These are phyloP conservation scores for Neltuma alba DNA, from an alignment of 306 rosid species.

Conservation along the genomic window DNA sequence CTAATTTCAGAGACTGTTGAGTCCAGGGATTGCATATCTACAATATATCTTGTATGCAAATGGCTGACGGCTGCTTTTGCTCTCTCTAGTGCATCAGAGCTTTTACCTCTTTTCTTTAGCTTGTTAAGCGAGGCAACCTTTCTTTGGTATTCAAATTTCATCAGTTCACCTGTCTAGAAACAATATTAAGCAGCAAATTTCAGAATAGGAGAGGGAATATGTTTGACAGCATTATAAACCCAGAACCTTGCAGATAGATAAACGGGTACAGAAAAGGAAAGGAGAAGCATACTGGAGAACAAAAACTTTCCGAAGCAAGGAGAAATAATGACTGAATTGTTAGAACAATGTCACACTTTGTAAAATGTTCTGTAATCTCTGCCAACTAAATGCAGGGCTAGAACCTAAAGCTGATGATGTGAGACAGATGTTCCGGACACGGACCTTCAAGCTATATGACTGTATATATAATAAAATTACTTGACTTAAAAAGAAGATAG, in stretches of 20 bases:
- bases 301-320: background rate
- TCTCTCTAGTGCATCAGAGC: constrained; percentile 65
- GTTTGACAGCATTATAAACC: background rate
- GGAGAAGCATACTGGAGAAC: background rate
- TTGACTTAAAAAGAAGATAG: background rate
- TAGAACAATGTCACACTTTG: background rate
- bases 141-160: constrained; percentile 72
- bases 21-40: constrained; percentile 80
- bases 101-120: constrained; percentile 54
- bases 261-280: background rate
- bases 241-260: background rate
- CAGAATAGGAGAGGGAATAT: background rate
- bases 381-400: background rate
- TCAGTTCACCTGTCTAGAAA: constrained; percentile 68
- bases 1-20: constrained; percentile 71
- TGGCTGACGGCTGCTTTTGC: constrained; percentile 72
- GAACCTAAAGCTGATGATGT: background rate
- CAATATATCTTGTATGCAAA: constrained; percentile 76
- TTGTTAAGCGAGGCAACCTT: constrained; percentile 59
- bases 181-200: constrained; percentile 24
- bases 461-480: background rate
- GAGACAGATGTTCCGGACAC: background rate
- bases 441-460: background rate
- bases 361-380: background rate
- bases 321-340: background rate